Base-by-base conservation (phyloP, 768 basidiomycete species). In the Cystofilobasidium bisporidii region DNA sequence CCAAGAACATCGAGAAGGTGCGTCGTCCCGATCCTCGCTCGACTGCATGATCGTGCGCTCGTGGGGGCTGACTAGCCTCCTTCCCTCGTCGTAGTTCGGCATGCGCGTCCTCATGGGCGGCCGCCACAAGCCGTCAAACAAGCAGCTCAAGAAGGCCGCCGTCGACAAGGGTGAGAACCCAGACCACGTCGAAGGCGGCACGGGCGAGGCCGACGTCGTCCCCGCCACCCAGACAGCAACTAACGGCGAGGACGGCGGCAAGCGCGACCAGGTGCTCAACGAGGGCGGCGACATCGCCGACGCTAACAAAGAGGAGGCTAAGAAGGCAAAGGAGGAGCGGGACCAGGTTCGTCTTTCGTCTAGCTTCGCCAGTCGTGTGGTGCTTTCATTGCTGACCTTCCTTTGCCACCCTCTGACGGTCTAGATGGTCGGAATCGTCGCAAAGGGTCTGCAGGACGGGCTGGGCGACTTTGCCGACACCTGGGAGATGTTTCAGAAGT, bases 401-500 rank as follows among this genome's bases (percentile, higher is more conserved):
- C n/a, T n/a, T n/a, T n/a, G n/a, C n/a, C n/a, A n/a, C n/a, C n/a
- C n/a, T n/a, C n/a, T n/a, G n/a, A n/a, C n/a, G n/a, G n/a, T n/a
- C n/a, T n/a, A n/a, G n/a, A n/a, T n/a, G 70, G 76, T 78, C 0
- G 73, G 72, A 3, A 72, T 78, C 60, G 74, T 74, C 67, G 77
- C 78, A 1, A 79, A 78, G 71, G 63, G 41, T 10, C 71, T 73
- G 2, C 77, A 79, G 70, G 75, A 76, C 65, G 76, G 66, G 1
- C 69, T 79, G 9, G 77, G 77, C 6, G 72, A 74, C 33, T 63
- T 75, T n/a, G 79, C 79, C 0, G 78, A 79, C 71, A 61, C 72
- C 6, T 69, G 74, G 15, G 79, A 79, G 65, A 67, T 73, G 41
- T 61, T 79, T 22, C 72, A 72, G 26, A 78, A 79, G 79, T 79